A percentile compares a stretch with the other conserved stretches of the same genome.
Evolutionary conservation across 805 yeast species (phyloP).

Genomic region (Wickerhamomyces alni): DNA sequence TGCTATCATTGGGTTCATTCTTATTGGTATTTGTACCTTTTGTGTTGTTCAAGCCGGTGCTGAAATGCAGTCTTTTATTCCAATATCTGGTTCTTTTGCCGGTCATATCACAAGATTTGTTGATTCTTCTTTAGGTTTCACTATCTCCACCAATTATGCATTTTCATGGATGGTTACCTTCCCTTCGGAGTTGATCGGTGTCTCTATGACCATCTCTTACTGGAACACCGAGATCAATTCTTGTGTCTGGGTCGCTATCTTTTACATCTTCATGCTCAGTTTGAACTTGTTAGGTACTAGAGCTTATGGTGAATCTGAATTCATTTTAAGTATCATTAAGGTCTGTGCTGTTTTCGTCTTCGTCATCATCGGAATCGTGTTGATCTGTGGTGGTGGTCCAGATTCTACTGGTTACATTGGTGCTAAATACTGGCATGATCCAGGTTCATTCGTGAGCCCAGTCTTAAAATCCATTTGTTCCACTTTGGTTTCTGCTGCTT

Average conservation of each 20-base stretch:
- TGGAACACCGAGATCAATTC: conserved; percentile 45
- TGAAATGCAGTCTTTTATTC: conserved; percentile 46
- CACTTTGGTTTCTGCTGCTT: conserved; percentile 71
- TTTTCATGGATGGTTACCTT: conserved; percentile 51
- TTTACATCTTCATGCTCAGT: conserved; percentile 39
- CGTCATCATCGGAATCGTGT: conserved; percentile 42
- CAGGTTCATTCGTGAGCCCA: conserved; percentile 49
- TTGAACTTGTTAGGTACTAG: conserved; percentile 48
- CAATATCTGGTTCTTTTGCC: conserved; percentile 49
- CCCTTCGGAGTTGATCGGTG: conserved; percentile 57
- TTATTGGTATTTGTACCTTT: conserved; percentile 53
- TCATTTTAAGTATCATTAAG: conserved; percentile 38
- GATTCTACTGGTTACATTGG: conserved; percentile 34
- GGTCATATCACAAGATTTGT: conserved; percentile 45
- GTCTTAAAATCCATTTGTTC: conserved; percentile 65
- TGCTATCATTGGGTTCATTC: conserved; percentile 47
- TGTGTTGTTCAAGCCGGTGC: conserved; percentile 56
- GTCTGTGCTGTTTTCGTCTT: conserved; percentile 40
- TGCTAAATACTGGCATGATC: conserved; percentile 39
- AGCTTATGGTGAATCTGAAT: conserved; percentile 51
- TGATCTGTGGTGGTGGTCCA: conserved; percentile 44
- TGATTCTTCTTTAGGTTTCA: conserved; percentile 51
- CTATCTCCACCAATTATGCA: conserved; percentile 47
- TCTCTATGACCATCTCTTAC: conserved; percentile 48
- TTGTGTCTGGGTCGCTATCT: conserved; percentile 56